These are phyloP conservation scores for Mycena albidolilacea DNA, from an alignment of 768 basidiomycete species.

Conservation along the genomic window DNA sequence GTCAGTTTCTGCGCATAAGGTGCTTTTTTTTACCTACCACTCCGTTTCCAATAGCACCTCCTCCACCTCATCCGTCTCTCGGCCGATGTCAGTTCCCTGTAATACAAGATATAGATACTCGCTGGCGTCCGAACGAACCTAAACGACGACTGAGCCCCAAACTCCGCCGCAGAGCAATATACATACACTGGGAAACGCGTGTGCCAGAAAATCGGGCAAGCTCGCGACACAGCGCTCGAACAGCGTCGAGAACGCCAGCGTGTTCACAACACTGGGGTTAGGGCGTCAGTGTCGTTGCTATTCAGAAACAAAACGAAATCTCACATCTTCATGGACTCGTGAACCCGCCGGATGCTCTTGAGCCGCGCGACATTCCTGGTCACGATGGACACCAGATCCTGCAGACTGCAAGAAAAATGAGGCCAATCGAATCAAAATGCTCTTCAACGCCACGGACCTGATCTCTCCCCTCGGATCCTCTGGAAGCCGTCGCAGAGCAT, in stretches of 20 bases:
- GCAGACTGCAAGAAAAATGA: conserved; percentile 58
- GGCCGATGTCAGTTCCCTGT: conserved; percentile 76
- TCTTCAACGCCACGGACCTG: conserved; percentile 59
- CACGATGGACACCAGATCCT: conserved; percentile 67
- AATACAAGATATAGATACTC: conserved; percentile 87
- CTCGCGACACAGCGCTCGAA: conserved; percentile 60
- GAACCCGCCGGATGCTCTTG: conserved; percentile 88
- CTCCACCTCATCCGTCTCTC: conserved; percentile 77
- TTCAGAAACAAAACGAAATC: conserved; percentile 39
- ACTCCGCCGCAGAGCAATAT: conserved; percentile 29
- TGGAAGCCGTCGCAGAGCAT: conserved; percentile 66
- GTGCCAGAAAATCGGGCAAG: conserved; percentile 77
- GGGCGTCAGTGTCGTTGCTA: conserved; percentile 16
- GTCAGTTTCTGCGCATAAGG: background rate
- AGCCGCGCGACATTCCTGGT: conserved; percentile 75
- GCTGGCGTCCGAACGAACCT: conserved; percentile 87
- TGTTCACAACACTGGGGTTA: conserved; percentile 71
- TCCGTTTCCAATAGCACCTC: conserved; percentile 84
- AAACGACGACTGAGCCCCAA: conserved; percentile 24
- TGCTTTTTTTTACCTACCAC: conserved; percentile 66
- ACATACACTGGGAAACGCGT: conserved; percentile 85
- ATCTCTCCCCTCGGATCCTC: conserved; percentile 62
- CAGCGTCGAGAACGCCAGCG: conserved; percentile 67
- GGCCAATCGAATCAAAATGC: background rate
- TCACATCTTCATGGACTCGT: conserved; percentile 89